A percentile compares a stretch with the other conserved stretches of the same genome.
Evolutionary conservation across 2,329 filamentous ascomycete genomes (phyloP).

Genomic region (Polytolypa hystricis): DNA sequence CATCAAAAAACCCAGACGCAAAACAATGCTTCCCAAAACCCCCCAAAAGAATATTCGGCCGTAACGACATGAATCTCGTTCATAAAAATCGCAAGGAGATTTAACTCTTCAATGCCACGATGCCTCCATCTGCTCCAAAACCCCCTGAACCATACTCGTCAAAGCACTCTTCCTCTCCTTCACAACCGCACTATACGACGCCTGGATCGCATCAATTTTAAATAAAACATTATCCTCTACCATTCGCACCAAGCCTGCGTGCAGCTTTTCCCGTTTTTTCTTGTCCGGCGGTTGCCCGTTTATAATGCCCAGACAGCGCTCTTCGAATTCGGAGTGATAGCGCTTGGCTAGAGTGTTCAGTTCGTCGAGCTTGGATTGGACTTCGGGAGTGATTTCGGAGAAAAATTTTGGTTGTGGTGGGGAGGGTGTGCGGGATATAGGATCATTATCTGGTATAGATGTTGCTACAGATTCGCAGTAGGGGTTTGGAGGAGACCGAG

Average conservation of each 20-base stretch:
- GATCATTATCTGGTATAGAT: no score
- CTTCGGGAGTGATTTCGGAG: no score
- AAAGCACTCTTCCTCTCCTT: slow-evolving; percentile 38
- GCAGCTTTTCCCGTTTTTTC: slow-evolving; percentile 32
- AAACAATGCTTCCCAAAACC: no score
- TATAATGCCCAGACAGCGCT: slow-evolving; percentile 27
- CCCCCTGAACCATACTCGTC: slow-evolving; percentile 31
- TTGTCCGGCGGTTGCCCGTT: slow-evolving; percentile 28
- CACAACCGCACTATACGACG: slow-evolving; percentile 53
- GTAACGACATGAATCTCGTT: no score
- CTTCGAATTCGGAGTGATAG: no score
- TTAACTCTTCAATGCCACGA: slow-evolving; percentile 15
- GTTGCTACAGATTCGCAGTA: no score
- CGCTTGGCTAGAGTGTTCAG: neutral
- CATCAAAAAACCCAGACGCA: no score
- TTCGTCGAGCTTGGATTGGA: neutral
- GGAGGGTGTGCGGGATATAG: neutral
- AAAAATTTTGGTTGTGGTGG: neutral
- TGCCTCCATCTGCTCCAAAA: slow-evolving; percentile 31
- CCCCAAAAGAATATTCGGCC: no score
- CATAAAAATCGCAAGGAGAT: no score
- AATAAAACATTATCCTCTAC: no score
- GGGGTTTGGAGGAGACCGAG: neutral
- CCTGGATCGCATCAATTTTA: slow-evolving; percentile 62
- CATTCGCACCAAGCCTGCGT: no score